Evolutionary conservation across 345 rosid species (phyloP).

Genomic region (Theobroma cacao): DNA sequence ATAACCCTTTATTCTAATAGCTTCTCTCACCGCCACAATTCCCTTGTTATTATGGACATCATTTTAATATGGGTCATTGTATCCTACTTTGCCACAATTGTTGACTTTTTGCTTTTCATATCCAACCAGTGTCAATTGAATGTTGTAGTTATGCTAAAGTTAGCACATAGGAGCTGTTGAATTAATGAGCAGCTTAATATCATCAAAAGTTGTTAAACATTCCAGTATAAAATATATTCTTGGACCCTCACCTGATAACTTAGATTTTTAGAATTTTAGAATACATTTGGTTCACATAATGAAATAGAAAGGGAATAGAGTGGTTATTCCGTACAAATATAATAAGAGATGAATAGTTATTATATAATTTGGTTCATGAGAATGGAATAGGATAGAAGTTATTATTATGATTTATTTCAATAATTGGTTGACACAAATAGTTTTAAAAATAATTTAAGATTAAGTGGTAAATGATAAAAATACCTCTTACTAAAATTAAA

Average conservation of each 20-base stretch:
- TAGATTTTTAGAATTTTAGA: too few relatives aligned
- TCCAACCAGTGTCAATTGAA: neutral
- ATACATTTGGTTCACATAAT: too few relatives aligned
- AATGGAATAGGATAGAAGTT: too few relatives aligned
- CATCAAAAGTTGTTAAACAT: neutral
- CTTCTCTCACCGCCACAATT: neutral
- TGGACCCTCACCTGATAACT: neutral
- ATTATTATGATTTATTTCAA: too few relatives aligned
- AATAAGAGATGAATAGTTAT: too few relatives aligned
- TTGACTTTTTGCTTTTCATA: neutral
- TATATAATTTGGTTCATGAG: too few relatives aligned
- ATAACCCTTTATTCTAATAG: neutral
- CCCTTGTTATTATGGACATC: neutral
- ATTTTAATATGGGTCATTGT: neutral
- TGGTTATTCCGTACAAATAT: too few relatives aligned
- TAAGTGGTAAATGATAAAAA: too few relatives aligned
- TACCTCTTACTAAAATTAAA: too few relatives aligned
- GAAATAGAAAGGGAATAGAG: too few relatives aligned
- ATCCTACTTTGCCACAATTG: neutral
- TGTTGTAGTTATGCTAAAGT: neutral
- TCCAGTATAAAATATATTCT: neutral
- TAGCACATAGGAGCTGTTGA: neutral
- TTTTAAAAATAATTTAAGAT: too few relatives aligned
- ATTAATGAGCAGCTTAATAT: neutral
- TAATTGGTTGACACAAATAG: too few relatives aligned